Percentiles rank a stretch among this genome's conserved stretches.
phyloP scores from a whole-genome alignment of 2,329 filamentous ascomycete species.

The Akanthomyces muscarius region DNA sequence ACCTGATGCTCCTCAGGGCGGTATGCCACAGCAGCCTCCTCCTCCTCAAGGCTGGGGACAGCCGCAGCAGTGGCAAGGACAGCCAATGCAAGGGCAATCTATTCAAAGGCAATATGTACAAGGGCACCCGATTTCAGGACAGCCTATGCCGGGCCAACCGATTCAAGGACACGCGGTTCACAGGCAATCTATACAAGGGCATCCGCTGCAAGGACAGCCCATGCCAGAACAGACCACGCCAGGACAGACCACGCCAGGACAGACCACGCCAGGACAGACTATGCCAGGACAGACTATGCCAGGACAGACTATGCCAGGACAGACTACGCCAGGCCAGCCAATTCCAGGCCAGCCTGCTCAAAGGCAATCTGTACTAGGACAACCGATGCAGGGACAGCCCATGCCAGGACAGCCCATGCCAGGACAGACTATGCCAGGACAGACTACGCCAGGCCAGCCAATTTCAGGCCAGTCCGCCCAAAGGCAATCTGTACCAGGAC shows the following conservation, averaged over 20 bases:
- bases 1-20: background rate
- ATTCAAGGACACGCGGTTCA: too few relatives aligned
- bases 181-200: background rate
- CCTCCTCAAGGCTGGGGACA: slow-evolving; percentile 10
- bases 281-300: background rate
- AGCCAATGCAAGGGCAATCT: background rate
- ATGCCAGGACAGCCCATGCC: background rate
- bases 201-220: background rate
- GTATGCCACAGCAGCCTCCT: slow-evolving; percentile 9
- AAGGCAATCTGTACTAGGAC: too few relatives aligned
- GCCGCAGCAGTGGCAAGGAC: slow-evolving; percentile 1
- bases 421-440: too few relatives aligned
- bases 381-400: background rate
- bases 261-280: too few relatives aligned
- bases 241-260: too few relatives aligned
- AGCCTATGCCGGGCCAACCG: background rate
- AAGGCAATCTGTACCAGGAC: background rate
- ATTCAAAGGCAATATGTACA: too few relatives aligned
- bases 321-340: too few relatives aligned
- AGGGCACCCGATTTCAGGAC: background rate
- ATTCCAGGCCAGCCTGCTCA: too few relatives aligned
- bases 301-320: too few relatives aligned
- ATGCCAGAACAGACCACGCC: background rate
- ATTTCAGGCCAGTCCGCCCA: too few relatives aligned
- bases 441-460: background rate